phyloP scores from a whole-genome alignment of 2,329 filamentous ascomycete species.

The Xylaria sp. region DNA sequence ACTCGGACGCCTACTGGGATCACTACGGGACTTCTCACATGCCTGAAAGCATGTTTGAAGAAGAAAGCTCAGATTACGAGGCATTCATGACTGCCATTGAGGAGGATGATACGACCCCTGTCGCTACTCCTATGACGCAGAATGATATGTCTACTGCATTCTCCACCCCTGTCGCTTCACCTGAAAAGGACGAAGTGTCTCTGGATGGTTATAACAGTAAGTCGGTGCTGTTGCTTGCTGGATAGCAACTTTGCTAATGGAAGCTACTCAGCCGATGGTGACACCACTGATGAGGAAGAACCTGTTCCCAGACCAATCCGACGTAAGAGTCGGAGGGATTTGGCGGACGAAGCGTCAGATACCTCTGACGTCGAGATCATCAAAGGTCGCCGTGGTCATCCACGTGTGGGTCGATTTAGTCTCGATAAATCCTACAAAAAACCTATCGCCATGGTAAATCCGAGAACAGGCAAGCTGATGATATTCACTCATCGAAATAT shows the following conservation, averaged over 20 bases:
- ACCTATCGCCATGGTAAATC: constrained; percentile 69
- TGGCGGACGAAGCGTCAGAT: constrained; percentile 59
- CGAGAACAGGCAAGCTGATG: constrained; percentile 69
- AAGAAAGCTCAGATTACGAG: constrained; percentile 57
- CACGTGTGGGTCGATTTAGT: constrained; percentile 65
- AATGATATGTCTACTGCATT: constrained; percentile 49
- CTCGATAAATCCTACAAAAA: constrained; percentile 66
- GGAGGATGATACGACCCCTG: constrained; percentile 56
- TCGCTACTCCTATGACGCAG: constrained; percentile 55
- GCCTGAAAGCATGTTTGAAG: constrained; percentile 45
- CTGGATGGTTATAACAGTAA: constrained; percentile 71
- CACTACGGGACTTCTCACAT: constrained; percentile 56
- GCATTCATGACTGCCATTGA: constrained; percentile 53
- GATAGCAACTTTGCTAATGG: constrained; percentile 53
- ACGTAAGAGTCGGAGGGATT: constrained; percentile 59
- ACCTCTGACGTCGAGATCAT: constrained; percentile 62
- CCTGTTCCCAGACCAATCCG: constrained; percentile 60
- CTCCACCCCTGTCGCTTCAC: constrained; percentile 50
- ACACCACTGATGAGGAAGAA: constrained; percentile 70
- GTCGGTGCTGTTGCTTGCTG: constrained; percentile 48
- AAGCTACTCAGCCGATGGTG: constrained; percentile 63
- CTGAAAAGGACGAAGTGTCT: constrained; percentile 55
- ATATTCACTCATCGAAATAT: constrained; percentile 68
- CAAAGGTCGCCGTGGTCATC: constrained; percentile 62
- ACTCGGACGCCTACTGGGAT: constrained; percentile 71